phyloP scores from a whole-genome alignment of 2,329 filamentous ascomycete species.

The Ambrosiella cleistominuta region DNA sequence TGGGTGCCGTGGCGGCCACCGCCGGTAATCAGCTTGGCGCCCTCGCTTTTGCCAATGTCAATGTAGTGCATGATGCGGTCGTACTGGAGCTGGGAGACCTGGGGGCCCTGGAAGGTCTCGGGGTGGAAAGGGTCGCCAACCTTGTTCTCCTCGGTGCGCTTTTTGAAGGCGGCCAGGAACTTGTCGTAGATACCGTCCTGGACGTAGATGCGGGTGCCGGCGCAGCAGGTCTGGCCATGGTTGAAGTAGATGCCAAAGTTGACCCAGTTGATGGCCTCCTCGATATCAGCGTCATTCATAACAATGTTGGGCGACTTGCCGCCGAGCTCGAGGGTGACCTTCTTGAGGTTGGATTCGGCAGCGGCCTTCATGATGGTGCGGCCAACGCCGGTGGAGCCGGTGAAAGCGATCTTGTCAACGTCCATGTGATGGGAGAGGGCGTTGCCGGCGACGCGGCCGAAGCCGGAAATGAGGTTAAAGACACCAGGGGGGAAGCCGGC shows the following conservation, averaged over 20 bases:
- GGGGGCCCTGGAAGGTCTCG: slow-evolving; percentile 26
- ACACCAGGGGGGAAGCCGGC: slow-evolving; percentile 62
- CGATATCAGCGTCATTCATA: slow-evolving; percentile 47
- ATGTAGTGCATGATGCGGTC: slow-evolving; percentile 29
- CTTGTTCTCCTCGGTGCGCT: slow-evolving; percentile 23
- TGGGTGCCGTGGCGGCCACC: slow-evolving; percentile 18
- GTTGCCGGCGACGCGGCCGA: slow-evolving; percentile 47
- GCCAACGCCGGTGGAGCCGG: slow-evolving; percentile 54
- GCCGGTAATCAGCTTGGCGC: slow-evolving; percentile 19
- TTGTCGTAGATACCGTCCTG: slow-evolving; percentile 31
- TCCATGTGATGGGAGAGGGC: slow-evolving; percentile 49
- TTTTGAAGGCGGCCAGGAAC: slow-evolving; percentile 43
- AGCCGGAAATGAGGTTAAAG: slow-evolving; percentile 55
- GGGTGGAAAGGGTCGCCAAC: slow-evolving; percentile 21
- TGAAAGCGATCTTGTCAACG: slow-evolving; percentile 61
- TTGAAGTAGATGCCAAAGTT: slow-evolving; percentile 30
- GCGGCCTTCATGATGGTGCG: slow-evolving; percentile 58
- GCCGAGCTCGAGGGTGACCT: slow-evolving; percentile 49
- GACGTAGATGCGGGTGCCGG: slow-evolving; percentile 40
- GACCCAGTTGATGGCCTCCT: slow-evolving; percentile 39
- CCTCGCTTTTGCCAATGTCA: slow-evolving; percentile 25
- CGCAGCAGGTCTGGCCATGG: slow-evolving; percentile 42
- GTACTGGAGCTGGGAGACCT: slow-evolving; percentile 33
- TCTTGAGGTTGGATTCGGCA: slow-evolving; percentile 44
- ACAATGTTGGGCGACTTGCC: slow-evolving; percentile 49